Conservation (phyloP, 176 grass and related monocot species). For the Pharus latifolius region DNA sequence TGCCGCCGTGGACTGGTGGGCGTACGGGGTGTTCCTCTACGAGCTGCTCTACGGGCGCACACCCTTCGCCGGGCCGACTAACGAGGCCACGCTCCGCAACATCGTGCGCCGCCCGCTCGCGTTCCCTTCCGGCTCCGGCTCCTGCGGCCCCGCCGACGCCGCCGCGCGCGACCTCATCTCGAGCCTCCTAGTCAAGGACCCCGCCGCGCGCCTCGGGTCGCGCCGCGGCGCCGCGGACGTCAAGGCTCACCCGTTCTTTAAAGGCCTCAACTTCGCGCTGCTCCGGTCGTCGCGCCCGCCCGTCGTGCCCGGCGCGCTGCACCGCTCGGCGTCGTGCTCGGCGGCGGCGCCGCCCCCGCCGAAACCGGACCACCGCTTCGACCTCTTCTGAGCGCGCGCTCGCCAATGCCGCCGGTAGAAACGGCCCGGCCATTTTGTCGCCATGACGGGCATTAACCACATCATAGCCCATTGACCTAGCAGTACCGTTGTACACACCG, state of each 20-base stretch:
- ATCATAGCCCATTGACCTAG: slow-evolving; percentile 13
- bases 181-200: slow-evolving; percentile 66
- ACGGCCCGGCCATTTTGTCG: neutral
- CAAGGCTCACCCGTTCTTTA: slow-evolving; percentile 73
- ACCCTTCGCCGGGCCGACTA: slow-evolving; percentile 58
- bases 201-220: slow-evolving; percentile 38
- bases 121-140: slow-evolving; percentile 13
- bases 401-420: neutral
- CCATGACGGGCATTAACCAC: neutral
- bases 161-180: slow-evolving; percentile 56
- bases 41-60: slow-evolving; percentile 72
- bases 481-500: neutral
- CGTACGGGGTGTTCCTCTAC: slow-evolving; percentile 82
- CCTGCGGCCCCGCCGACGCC: neutral
- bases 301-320: slow-evolving; percentile 42
- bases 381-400: slow-evolving; percentile 35
- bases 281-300: slow-evolving; percentile 53
- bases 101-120: slow-evolving; percentile 51
- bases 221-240: slow-evolving; percentile 58
- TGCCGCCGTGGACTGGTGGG: slow-evolving; percentile 97
- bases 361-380: neutral
- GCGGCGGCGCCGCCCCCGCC: neutral
- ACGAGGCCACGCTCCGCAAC: slow-evolving; percentile 56
- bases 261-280: slow-evolving; percentile 59
- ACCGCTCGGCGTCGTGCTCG: slow-evolving; percentile 41